Base-by-base conservation (phyloP, 768 basidiomycete species). In the Sistotremastrum niveocremeum region DNA sequence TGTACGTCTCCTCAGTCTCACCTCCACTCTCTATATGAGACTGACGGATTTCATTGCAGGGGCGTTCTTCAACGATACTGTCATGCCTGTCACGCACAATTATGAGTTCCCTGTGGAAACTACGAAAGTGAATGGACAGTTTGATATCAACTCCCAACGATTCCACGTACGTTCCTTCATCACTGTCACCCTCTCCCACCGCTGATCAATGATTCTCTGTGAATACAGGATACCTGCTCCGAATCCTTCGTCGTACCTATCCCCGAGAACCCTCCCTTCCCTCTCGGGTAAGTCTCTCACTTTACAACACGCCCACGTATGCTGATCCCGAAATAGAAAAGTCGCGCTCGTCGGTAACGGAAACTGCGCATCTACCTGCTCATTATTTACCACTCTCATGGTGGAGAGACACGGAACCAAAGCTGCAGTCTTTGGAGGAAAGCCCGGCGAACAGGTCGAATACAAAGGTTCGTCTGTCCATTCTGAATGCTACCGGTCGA, bases 351-450 rank as follows among this genome's bases (percentile, higher is more conserved):
- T 20, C 20, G 20, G 56, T 6, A 57, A 56, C 35, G 55, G 51
- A 11, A 47, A 51, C 40, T 80, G 77, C 49, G 76, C 76, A 5
- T 77, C 74, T 4, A 79, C 78, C 1, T 79, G 78, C 49, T 73
- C 77, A 1, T 70, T 77, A 69, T 79, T 79, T 56, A 72, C 68
- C 46, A 77, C 76, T 2, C 55, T 77, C 44, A 77, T 80, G 76
- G 64, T 67, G 43, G 78, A 80, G 55, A 59, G 66, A 8, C 72
- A 76, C 52, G 55, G 64, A 6, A 74, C 70, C 3, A 73, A 66
- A 52, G 69, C 72, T 39, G 75, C 71, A 4, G 57, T 76, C 9
- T 77, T 78, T 49, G 76, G 77, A 28, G 76, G 76, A 28, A 74
- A 72, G 57, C 72, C 76, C 3, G 65, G 67, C 3, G 63, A 71